Percentiles rank a stretch among this genome's conserved stretches.
Evolutionary conservation across 75 land plant genomes (phyloP).

Genomic region (Isoetes taiwanensis): DNA sequence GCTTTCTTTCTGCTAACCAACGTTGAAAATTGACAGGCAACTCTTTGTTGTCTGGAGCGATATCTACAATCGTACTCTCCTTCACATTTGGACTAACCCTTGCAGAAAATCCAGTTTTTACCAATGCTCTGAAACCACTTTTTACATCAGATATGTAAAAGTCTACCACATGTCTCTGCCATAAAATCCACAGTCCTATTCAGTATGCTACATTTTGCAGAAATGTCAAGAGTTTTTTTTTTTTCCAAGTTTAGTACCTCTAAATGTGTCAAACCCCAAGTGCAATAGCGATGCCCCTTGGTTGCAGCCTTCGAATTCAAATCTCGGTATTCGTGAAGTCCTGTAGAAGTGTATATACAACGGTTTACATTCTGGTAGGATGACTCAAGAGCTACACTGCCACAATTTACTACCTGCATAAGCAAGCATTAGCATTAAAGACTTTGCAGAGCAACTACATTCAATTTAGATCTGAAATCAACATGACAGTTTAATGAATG

Average conservation of each 20-base stretch:
- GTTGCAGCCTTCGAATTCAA: constrained; percentile 62
- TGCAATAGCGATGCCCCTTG: constrained; percentile 44
- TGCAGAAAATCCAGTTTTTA: constrained; percentile 23
- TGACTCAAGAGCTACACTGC: constrained; percentile 62
- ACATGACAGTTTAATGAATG: no score
- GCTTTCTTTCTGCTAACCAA: constrained; percentile 29
- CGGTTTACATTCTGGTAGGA: constrained; percentile 60
- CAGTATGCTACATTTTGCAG: no score
- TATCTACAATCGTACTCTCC: constrained; percentile 25
- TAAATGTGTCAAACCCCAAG: constrained; percentile 60
- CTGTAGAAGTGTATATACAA: constrained; percentile 62
- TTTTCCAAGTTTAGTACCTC: no score
- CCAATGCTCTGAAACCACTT: constrained; percentile 25
- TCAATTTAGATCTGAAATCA: no score
- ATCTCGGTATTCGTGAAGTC: constrained; percentile 60
- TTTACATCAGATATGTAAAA: constrained; percentile 28
- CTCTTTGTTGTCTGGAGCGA: constrained; percentile 3
- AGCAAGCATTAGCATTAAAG: background rate
- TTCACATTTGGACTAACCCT: constrained; percentile 16
- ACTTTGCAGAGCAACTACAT: no score
- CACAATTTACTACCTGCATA: constrained; percentile 77
- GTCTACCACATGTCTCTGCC: constrained; percentile 26
- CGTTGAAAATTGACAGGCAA: constrained; percentile 21
- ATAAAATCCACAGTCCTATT: no score
- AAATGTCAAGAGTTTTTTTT: no score